Base-by-base conservation (phyloP, 192 early-diverging fungal genomes). In the Umbelopsis sp. region DNA sequence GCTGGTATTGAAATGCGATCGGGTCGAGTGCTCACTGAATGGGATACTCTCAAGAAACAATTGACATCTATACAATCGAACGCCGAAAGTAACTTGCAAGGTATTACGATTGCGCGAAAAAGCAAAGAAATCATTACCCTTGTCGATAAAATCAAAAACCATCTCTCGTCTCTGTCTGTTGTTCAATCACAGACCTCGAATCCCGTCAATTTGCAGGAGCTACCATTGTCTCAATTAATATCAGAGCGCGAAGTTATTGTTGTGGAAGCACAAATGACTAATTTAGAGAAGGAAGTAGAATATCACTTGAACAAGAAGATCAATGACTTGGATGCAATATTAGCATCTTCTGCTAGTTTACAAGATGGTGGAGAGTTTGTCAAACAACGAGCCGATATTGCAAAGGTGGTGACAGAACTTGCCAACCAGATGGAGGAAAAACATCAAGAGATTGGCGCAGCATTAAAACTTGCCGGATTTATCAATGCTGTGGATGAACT, bases 401-500 rank as follows among this genome's bases (percentile, higher is more conserved):
- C 77, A 2, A 69, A 79, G 29, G 69, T 74, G 0, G 66, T 84
- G 7, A 44, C 52, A 8, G 75, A 74, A 50, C 50, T 84, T n/a
- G 65, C 73, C 17, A 62, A 70, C 12, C 17, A 71, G n/a, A 79
- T 84, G 34, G 70, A 84, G 32, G 66, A 54, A 36, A 84, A 84
- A 66, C 74, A 72, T 26, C 17, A 70, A 32, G 69, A 70, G 38
- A 75, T 84, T 65, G 65, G 47, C 5, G 72, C 77, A 72, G 82
- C 82, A 14, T 34, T 70, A n/a, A 75, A 77, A 31, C 45, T 84
- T 71, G 76, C 74, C 47, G 66, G 68, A 0, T 79, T 84, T 41
- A 52, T 81, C 45, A 79, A 72, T 5, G 75, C 75, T 14, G 66
- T 74, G 11, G 82, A 84, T 24, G 82, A 79, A 75, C 38, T 79